Percentiles rank a stretch among this genome's conserved stretches.
phyloP scores from a whole-genome alignment of 164 flowering plant genomes.

The Umbellularia californica region DNA sequence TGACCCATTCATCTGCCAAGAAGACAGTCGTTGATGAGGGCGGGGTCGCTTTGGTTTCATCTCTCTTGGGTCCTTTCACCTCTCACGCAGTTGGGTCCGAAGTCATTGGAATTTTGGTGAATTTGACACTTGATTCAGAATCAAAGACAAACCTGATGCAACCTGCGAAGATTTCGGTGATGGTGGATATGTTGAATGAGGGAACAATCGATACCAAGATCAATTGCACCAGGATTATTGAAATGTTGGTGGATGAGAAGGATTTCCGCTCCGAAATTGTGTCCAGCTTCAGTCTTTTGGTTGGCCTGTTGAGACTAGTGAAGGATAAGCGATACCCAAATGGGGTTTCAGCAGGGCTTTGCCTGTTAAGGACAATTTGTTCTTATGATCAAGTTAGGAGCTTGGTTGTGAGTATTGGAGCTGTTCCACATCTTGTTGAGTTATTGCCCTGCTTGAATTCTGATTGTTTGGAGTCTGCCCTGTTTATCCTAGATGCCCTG shows the following conservation, averaged over 20 bases:
- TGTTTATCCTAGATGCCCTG: constrained; percentile 52
- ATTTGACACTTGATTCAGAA: constrained; percentile 63
- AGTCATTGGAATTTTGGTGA: constrained; percentile 64
- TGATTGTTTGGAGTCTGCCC: constrained; percentile 63
- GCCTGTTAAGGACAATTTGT: constrained; percentile 54
- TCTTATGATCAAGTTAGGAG: constrained; percentile 42
- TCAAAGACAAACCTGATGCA: constrained; percentile 56
- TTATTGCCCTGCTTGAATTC: constrained; percentile 53
- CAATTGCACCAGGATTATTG: constrained; percentile 61
- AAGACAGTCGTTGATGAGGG: constrained; percentile 61
- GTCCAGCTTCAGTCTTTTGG: constrained; percentile 71
- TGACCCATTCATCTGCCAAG: constrained; percentile 51
- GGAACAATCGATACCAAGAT: constrained; percentile 80
- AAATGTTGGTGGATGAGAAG: constrained; percentile 57
- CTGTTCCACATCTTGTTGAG: constrained; percentile 65
- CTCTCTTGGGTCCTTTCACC: constrained; percentile 79
- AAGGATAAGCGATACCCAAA: constrained; percentile 58
- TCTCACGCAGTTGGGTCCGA: constrained; percentile 88
- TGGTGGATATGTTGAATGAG: constrained; percentile 85
- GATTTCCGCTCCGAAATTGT: constrained; percentile 54
- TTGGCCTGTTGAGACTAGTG: constrained; percentile 77
- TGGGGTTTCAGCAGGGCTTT: constrained; percentile 63
- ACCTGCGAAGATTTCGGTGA: constrained; percentile 69
- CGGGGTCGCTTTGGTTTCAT: constrained; percentile 53
- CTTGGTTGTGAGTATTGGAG: constrained; percentile 65